A percentile compares a stretch with the other conserved stretches of the same genome.
These are phyloP conservation scores for Acidomyces sp. DNA, from an alignment of 495 filamentous ascomycete genomes.

Conservation along the genomic window DNA sequence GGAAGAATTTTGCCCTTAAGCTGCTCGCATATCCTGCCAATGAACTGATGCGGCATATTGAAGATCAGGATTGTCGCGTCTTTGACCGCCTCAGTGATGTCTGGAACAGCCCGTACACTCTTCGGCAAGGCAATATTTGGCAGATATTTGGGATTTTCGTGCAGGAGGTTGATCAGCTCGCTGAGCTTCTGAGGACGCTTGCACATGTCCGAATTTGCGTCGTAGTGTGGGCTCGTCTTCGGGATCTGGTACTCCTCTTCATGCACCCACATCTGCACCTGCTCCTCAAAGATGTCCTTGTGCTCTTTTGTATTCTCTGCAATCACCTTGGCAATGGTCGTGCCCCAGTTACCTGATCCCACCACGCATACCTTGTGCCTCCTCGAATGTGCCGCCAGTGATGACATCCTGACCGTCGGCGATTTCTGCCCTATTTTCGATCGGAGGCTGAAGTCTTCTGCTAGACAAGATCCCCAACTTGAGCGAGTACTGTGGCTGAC, in stretches of 20 bases:
- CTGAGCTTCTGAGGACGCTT: slow-evolving; percentile 72
- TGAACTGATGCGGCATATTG: slow-evolving; percentile 97
- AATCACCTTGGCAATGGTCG: slow-evolving; percentile 90
- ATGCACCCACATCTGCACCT: slow-evolving; percentile 96
- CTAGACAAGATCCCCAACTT: too few species aligned
- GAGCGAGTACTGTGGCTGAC: too few species aligned
- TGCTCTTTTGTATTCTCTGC: slow-evolving; percentile 78
- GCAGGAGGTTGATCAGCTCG: slow-evolving; percentile 71
- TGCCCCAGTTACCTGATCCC: slow-evolving; percentile 96
- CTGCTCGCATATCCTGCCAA: slow-evolving; percentile 69
- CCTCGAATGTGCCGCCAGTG: slow-evolving; percentile 21
- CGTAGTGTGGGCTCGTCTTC: slow-evolving; percentile 36
- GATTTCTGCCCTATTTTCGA: too few species aligned
- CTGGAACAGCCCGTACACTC: slow-evolving; percentile 84
- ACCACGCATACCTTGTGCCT: slow-evolving; percentile 93
- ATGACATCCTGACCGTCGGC: too few species aligned
- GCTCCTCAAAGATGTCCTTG: slow-evolving; percentile 64
- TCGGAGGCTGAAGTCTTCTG: too few species aligned
- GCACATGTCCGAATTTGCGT: slow-evolving; percentile 38
- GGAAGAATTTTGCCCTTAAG: slow-evolving; percentile 81
- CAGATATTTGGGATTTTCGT: slow-evolving; percentile 98
- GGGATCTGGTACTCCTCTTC: slow-evolving; percentile 72
- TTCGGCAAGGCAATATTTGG: slow-evolving; percentile 67
- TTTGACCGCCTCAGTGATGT: slow-evolving; percentile 65
- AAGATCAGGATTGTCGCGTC: slow-evolving; percentile 83